Conservation (phyloP, 2,329 filamentous ascomycete genomes). For the Grosmannia clavigera region DNA sequence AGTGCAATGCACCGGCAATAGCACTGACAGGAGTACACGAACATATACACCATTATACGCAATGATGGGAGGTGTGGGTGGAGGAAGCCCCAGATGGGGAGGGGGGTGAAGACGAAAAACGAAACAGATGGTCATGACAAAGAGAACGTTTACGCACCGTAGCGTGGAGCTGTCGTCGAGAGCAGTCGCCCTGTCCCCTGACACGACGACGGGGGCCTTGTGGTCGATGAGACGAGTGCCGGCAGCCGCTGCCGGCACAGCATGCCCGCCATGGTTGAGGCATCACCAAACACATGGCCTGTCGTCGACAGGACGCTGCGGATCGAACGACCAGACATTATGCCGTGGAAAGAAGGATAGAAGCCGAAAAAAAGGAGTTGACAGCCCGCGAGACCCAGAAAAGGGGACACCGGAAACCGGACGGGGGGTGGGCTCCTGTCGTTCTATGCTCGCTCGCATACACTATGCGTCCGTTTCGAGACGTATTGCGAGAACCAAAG, state of each 20-base stretch:
- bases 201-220: background rate
- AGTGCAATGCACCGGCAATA: background rate
- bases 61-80: background rate
- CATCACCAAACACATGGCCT: background rate
- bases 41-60: no score
- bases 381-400: background rate
- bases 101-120: background rate
- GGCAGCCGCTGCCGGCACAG: background rate
- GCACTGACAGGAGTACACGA: background rate
- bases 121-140: background rate
- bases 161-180: slow-evolving; percentile 10
- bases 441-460: background rate
- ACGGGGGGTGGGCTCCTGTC: background rate
- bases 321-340: slow-evolving; percentile 12
- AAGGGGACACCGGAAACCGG: background rate
- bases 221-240: background rate
- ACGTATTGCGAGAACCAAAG: background rate
- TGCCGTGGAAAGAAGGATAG: background rate
- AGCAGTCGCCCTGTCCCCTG: slow-evolving; percentile 5
- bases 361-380: background rate
- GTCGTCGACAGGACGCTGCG: slow-evolving; percentile 8
- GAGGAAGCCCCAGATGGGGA: background rate
- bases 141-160: slow-evolving; percentile 4
- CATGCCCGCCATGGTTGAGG: background rate
- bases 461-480: background rate